Base-by-base conservation (phyloP, 306 rosid genomes). In the Malus orientalis region DNA sequence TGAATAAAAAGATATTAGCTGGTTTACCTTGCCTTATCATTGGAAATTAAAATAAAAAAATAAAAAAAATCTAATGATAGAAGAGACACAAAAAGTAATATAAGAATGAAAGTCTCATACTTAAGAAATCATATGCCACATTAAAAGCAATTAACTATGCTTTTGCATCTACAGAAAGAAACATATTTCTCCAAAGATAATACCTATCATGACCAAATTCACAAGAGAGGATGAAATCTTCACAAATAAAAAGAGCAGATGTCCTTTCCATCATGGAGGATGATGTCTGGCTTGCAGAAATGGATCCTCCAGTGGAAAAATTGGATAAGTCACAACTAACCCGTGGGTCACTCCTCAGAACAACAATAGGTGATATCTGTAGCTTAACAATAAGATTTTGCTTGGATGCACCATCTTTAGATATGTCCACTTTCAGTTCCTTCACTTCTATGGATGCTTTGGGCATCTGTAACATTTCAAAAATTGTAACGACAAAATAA, bases 201-300 rank as follows among this genome's bases (percentile, higher is more conserved):
- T 91, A 96, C 99, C 99, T 96, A 82, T 92, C 89, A 78, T 88
- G 94, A 82, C 92, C 99, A 86, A 96, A 89, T 89, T 92, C 97
- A 84, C 93, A 87, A 25, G 86, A 83, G 81, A 96, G 76, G 10
- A 93, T 86, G 70, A 96, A 86, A 58, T 82, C 89, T 88, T 91
- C 98, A 75, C 99, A 96, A 75, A 83, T 45, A 76, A 93, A 83
- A 78, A 89, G 88, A 59, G 90, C 93, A 60, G 89, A 81, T 72
- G 91, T 73, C 83, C 80, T 86, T 79, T 96, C 99, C 80, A 76
- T 47, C 33, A 85, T 78, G 70, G 85, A 57, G 78, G 80, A 67
- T 78, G 88, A 85, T 73, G 90, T 85, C 80, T 86, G 91, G 83
- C 77, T 78, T 11, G 85, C 79, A 76, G 90, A 80, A 84, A 77